Base-by-base conservation (phyloP, 2,329 filamentous ascomycete genomes). In the Rasamsonia emersonii region DNA sequence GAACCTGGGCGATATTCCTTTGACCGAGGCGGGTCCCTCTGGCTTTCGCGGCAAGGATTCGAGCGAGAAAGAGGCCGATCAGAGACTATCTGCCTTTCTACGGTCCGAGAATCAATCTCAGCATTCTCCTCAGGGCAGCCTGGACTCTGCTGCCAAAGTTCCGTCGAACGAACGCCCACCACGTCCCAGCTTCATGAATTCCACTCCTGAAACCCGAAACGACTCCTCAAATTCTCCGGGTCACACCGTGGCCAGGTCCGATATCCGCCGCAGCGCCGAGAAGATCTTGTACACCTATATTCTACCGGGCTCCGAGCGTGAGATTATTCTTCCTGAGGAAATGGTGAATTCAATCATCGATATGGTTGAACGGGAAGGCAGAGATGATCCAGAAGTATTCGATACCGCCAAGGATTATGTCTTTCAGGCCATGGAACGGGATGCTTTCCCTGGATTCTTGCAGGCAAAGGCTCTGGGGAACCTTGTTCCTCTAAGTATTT, bases 281-380 rank as follows among this genome's bases (percentile, higher is more conserved):
- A 95, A 94, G 71, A 95, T 98, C 30, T 73, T 98, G n/a, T 98
- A 95, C 64, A 96, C 89, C 1, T 98, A 91, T 54, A 70, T 98
- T 4, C 75, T 98, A 2, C 86, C 88, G 0, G 88, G 86, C n/a
- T 85, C 91, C 0, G 91, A 98, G 64, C 78, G 93, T 46, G 91
- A 98, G 61, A 96, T 98, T 45, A 86, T 88, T 28, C 73, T 98
- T 4, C 89, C 91, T 0, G 82, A 88, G 39, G 78, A 78, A 19
- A 94, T 96, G 51, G 81, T 89, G 0, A 73, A 82, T 33, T 79
- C 88, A 15, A 88, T 96, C 38, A 93, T 86, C 23, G 73, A 79
- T 13, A 76, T 85, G 9, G 93, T 98, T 41, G 91, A 98, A 61
- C 82, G 89, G 45, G 79, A 86, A 43, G 85, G 86, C 27, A 79